Conservation (phyloP, 139 green algal genomes). For the Picochlorum sp. region DNA sequence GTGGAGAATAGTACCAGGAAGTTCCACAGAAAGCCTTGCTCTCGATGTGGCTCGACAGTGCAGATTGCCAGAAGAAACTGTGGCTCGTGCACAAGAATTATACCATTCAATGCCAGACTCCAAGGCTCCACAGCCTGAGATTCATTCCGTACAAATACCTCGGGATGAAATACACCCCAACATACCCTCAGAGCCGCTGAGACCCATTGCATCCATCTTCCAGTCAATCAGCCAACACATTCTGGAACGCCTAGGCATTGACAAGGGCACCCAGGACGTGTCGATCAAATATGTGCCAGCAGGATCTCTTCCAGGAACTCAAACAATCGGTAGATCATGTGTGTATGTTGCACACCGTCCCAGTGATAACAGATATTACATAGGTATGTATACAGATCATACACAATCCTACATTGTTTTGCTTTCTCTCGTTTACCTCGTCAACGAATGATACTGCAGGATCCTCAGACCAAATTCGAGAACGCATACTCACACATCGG, state of each 20-base stretch:
- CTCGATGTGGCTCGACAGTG: slow-evolving; percentile 42
- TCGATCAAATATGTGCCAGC: neutral
- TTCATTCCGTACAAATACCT: no score
- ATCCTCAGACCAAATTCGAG: slow-evolving; percentile 33
- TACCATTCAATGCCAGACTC: slow-evolving; percentile 16
- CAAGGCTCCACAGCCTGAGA: neutral
- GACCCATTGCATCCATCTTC: neutral
- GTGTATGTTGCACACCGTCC: neutral
- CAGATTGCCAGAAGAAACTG: slow-evolving; percentile 19
- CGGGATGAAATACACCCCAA: neutral
- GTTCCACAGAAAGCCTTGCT: slow-evolving; percentile 44
- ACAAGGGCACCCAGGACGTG: neutral
- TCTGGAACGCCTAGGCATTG: no score
- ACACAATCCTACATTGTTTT: neutral
- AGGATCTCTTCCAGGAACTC: slow-evolving; percentile 2
- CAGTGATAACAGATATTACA: neutral
- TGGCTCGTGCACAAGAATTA: slow-evolving; percentile 26
- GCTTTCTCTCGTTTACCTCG: neutral
- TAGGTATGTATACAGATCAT: neutral
- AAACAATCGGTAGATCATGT: slow-evolving; percentile 1
- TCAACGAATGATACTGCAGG: slow-evolving; percentile 17
- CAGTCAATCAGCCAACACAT: neutral
- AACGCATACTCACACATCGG: slow-evolving; percentile 22
- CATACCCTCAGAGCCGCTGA: neutral
- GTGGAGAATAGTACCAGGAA: slow-evolving; percentile 42